These are phyloP conservation scores for Nakazawaea sp. DNA, from an alignment of 805 yeast genomes.

Conservation along the genomic window DNA sequence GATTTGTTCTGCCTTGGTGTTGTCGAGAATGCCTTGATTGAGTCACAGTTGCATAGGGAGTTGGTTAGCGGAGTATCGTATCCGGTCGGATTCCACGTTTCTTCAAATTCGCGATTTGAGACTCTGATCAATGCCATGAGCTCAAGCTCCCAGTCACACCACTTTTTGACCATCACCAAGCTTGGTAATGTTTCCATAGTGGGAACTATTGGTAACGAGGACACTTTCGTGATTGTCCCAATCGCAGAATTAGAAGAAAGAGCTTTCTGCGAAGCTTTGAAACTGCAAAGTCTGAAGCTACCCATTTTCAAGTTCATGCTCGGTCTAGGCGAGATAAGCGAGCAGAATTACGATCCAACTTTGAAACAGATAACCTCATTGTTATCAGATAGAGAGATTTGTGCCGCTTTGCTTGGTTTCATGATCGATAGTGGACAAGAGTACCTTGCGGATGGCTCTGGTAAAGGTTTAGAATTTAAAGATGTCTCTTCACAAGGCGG, in stretches of 20 bases:
- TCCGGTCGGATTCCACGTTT: slow-evolving; percentile 37
- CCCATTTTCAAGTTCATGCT: slow-evolving; percentile 14
- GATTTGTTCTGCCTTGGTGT: slow-evolving; percentile 40
- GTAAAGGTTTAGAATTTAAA: slow-evolving; percentile 8
- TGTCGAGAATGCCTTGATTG: slow-evolving; percentile 34
- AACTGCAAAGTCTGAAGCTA: too few species aligned
- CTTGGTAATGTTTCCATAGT: slow-evolving; percentile 42
- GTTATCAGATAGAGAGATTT: slow-evolving; percentile 13
- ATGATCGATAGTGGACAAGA: slow-evolving; percentile 33
- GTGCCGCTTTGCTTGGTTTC: slow-evolving; percentile 26
- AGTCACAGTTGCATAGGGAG: slow-evolving; percentile 45
- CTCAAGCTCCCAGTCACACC: slow-evolving; percentile 37
- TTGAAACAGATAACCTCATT: slow-evolving; percentile 14
- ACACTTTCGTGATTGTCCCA: slow-evolving; percentile 37
- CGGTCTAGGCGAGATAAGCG: slow-evolving; percentile 22
- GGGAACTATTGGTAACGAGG: slow-evolving; percentile 42
- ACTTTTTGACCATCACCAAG: slow-evolving; percentile 40
- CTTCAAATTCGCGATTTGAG: slow-evolving; percentile 19
- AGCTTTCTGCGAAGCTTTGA: slow-evolving; percentile 14
- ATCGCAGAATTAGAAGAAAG: slow-evolving; percentile 14
- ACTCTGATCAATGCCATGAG: slow-evolving; percentile 38
- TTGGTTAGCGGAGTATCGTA: slow-evolving; percentile 42
- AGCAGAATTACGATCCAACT: slow-evolving; percentile 12
- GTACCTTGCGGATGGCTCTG: slow-evolving; percentile 18
- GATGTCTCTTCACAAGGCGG: slow-evolving; percentile 11